phyloP scores from a whole-genome alignment of 164 flowering plant genomes.

The Vitis rotundifolia region DNA sequence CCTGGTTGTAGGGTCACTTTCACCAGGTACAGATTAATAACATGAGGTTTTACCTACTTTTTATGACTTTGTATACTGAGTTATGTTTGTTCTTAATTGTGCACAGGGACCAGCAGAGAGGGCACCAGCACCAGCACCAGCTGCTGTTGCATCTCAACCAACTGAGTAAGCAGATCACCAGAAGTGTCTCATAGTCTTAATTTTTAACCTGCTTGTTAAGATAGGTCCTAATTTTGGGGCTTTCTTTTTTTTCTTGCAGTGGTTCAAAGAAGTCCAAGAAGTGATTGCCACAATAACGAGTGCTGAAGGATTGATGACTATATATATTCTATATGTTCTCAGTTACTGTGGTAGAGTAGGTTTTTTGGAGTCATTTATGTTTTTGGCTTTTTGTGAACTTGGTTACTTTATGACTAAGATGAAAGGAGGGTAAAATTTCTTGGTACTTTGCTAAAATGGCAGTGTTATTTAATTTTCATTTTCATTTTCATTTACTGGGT shows the following conservation, averaged over 20 bases:
- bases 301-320: not conserved
- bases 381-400: conserved; percentile 5
- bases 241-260: conserved; percentile 23
- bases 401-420: conserved; percentile 5
- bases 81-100: not conserved
- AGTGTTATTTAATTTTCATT: not conserved
- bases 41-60: too few species aligned
- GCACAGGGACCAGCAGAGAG: conserved; percentile 58
- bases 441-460: not conserved
- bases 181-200: not conserved
- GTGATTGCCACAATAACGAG: conserved; percentile 16
- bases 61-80: not conserved
- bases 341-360: conserved; percentile 11
- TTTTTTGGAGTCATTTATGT: conserved; percentile 14
- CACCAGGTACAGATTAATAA: too few species aligned
- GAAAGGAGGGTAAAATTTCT: not conserved
- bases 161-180: conserved; percentile 38
- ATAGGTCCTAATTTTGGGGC: too few species aligned
- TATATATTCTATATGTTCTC: conserved; percentile 1
- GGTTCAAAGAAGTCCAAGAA: conserved; percentile 53
- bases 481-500: too few species aligned
- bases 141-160: conserved; percentile 40
- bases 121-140: conserved; percentile 33
- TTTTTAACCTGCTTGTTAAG: not conserved
- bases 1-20: too few species aligned